Evolutionary conservation across 257 asterid genomes (phyloP).

Genomic region (Echium plantagineum): DNA sequence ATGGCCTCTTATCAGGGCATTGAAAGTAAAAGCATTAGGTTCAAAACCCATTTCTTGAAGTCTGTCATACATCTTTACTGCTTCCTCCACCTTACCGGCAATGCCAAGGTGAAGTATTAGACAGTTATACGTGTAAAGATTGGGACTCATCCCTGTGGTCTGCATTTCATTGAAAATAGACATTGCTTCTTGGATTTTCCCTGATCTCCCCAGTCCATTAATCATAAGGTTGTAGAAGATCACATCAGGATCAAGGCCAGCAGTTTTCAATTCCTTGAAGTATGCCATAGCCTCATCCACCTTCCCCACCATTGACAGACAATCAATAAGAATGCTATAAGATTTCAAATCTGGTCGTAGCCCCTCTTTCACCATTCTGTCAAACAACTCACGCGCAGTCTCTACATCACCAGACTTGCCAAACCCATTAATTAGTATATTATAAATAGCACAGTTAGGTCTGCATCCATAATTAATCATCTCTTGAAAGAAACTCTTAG

Average conservation of each 20-base stretch:
- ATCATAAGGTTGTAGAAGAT: constrained; percentile 77
- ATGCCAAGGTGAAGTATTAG: constrained; percentile 62
- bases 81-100: constrained; percentile 65
- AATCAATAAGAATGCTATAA: constrained; percentile 71
- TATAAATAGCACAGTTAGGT: constrained; percentile 81
- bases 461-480: constrained; percentile 66
- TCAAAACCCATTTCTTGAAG: constrained; percentile 49
- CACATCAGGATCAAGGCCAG: constrained; percentile 88
- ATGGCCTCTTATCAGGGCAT: constrained; percentile 78
- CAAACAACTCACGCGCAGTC: constrained; percentile 46
- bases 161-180: constrained; percentile 71
- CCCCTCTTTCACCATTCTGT: constrained; percentile 79
- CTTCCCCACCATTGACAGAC: constrained; percentile 50
- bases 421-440: constrained; percentile 79
- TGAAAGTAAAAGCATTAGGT: constrained; percentile 78
- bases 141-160: constrained; percentile 54
- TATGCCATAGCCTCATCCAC: constrained; percentile 56
- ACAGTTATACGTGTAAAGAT: constrained; percentile 70
- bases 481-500: constrained; percentile 62
- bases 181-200: constrained; percentile 45
- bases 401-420: constrained; percentile 80
- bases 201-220: constrained; percentile 62
- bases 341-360: constrained; percentile 82
- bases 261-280: constrained; percentile 62
- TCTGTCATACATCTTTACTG: constrained; percentile 58